phyloP scores from a whole-genome alignment of 495 filamentous ascomycete genomes.

The Cairneyella variabilis region DNA sequence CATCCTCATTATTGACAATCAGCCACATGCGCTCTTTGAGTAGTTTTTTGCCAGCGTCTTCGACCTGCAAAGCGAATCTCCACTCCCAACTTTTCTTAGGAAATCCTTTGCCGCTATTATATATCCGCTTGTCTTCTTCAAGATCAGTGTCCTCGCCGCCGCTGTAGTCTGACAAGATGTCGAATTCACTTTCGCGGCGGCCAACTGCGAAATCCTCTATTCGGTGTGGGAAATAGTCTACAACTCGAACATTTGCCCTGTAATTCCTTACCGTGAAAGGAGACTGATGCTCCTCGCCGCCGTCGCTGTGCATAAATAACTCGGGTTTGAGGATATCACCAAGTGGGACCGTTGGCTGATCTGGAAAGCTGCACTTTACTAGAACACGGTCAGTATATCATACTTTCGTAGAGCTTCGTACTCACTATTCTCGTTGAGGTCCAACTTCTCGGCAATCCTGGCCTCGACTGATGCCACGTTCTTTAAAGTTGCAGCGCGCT shows the following conservation, averaged over 20 bases:
- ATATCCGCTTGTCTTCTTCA: constrained; percentile 26
- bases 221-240: constrained; percentile 73
- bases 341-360: constrained; percentile 40
- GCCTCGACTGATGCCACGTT: constrained; percentile 28
- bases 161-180: constrained; percentile 43
- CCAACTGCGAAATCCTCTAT: constrained; percentile 71
- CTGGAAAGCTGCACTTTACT: constrained; percentile 43
- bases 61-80: constrained; percentile 71
- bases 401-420: not conserved
- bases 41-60: constrained; percentile 47
- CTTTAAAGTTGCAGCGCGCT: constrained; percentile 23
- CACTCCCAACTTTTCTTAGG: constrained; percentile 61
- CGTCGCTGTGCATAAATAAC: constrained; percentile 28
- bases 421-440: constrained; percentile 32
- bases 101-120: constrained; percentile 19
- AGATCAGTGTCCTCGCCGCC: constrained; percentile 32
- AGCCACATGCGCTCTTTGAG: constrained; percentile 51
- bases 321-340: constrained; percentile 45
- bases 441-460: constrained; percentile 27
- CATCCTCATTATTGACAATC: constrained; percentile 61
- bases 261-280: constrained; percentile 78
- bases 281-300: constrained; percentile 41
- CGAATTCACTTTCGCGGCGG: constrained; percentile 38
- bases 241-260: constrained; percentile 60
- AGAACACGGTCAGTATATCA: not conserved